Evolutionary conservation across 169 alveolate genomes (phyloP).

Genomic region (Besnoitia besnoiti): DNA sequence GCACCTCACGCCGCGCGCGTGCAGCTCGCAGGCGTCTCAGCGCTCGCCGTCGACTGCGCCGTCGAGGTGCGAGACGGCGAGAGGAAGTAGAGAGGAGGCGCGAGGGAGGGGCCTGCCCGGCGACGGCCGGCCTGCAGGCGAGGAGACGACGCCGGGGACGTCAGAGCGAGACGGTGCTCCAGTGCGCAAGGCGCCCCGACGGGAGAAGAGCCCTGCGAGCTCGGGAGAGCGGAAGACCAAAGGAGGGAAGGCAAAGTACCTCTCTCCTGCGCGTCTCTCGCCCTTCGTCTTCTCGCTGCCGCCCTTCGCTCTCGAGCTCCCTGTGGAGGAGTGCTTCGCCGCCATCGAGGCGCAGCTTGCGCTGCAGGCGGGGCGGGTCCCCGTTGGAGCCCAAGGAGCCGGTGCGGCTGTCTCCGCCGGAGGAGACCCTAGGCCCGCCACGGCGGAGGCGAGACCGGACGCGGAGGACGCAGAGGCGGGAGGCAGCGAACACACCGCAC

Average conservation of each 20-base stretch:
- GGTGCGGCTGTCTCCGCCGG: not conserved
- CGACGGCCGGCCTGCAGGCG: not conserved
- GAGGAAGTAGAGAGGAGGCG: not conserved
- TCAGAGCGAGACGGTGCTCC: not conserved
- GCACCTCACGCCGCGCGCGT: not conserved
- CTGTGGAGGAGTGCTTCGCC: slow-evolving; percentile 24
- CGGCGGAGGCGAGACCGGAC: not conserved
- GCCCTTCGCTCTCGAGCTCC: slow-evolving; percentile 41
- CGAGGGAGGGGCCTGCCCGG: not conserved
- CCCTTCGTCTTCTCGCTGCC: not conserved
- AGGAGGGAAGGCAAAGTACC: not conserved
- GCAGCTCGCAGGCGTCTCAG: not conserved
- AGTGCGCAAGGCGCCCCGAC: too few relatives aligned
- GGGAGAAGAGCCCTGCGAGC: not conserved
- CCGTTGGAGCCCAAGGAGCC: not conserved
- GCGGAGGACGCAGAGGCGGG: not conserved
- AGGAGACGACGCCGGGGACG: not conserved
- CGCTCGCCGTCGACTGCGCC: not conserved
- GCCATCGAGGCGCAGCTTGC: slow-evolving; percentile 34
- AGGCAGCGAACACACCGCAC: not conserved
- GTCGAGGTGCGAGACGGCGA: not conserved
- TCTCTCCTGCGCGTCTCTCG: not conserved
- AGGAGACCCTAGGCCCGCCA: not conserved
- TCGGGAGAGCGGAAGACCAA: not conserved
- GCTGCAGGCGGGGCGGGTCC: not conserved